Evolutionary conservation across 2,329 filamentous ascomycete species (phyloP), one percentile per base, ranked within the genome.

Genomic region (Trichoderma sp.): DNA sequence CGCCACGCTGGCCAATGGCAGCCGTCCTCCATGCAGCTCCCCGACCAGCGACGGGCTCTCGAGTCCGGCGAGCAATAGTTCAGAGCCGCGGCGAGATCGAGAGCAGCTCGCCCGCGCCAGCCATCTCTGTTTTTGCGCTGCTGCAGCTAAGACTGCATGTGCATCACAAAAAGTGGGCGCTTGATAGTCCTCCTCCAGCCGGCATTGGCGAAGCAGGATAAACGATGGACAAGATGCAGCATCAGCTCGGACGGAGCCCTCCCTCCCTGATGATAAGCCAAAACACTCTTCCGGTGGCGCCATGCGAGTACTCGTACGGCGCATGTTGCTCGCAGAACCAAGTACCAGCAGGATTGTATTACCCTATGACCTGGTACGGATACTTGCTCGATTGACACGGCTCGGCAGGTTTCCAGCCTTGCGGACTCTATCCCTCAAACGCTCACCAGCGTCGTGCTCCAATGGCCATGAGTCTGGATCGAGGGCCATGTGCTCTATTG

Each of bases 201-300:
- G 62, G 62, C 34, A 58, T 58, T 50, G 52, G 62, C 34, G 54
- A 51, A 30, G 54, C 19, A 24, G 44, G 45, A 58, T 58, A 60
- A 39, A 47, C 59, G 52, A 61, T 63, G 44, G 44, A 44, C 51
- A 62, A 61, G 59, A 63, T 34, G 58, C 58, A 57, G 43, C 64
- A 66, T 66, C 64, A 66, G 59, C 64, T 66, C 47, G 39, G 52
- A 66, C 59, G 64, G 51, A 66, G 60, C 58, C 58, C 39, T 26
- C 58, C 64, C 58, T 51, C 64, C 64, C 64, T 51, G 30, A 30
- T 63, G 50, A 63, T 58, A 51, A 61, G 58, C 47, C 52, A 50
- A 44, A 62, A 52, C 12, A 48, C 39, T 47, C 58, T 58, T 45
- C 52, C 51, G 58, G 64, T 66, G 64, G 64, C 64, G 64, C 64